Conservation (phyloP, 2,329 filamentous ascomycete species). For the Apiospora marii region DNA sequence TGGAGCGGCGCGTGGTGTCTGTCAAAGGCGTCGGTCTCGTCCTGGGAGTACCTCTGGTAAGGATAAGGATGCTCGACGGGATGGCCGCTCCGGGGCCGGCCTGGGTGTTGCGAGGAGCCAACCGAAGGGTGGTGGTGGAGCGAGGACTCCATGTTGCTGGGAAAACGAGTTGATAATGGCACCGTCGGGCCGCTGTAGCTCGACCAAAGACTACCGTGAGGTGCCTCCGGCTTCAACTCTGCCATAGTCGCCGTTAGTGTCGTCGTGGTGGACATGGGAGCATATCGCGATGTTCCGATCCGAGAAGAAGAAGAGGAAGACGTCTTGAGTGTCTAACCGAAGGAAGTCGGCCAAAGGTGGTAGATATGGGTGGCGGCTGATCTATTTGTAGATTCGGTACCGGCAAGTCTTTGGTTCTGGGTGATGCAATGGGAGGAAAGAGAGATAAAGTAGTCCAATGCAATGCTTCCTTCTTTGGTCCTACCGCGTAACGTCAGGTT, state of each 20-base stretch:
- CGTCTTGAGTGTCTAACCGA: conserved; percentile 3
- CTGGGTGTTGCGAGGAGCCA: conserved; percentile 54
- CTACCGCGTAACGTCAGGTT: conserved; percentile 20
- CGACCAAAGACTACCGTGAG: conserved; percentile 65
- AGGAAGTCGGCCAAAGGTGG: conserved; percentile 15
- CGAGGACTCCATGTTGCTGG: conserved; percentile 58
- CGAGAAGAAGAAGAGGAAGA: conserved; percentile 24
- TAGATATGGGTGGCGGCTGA: background rate
- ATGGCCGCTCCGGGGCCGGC: conserved; percentile 59
- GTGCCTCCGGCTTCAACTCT: conserved; percentile 67
- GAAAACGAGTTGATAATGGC: conserved; percentile 60
- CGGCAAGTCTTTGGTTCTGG: background rate
- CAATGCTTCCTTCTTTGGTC: conserved; percentile 16
- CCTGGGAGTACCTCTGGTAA: conserved; percentile 63
- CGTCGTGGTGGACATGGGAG: conserved; percentile 67
- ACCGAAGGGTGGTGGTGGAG: conserved; percentile 55
- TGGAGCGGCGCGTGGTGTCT: conserved; percentile 57
- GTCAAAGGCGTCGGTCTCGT: conserved; percentile 63
- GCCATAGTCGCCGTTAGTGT: conserved; percentile 69
- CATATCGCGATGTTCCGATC: conserved; percentile 48
- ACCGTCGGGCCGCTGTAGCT: conserved; percentile 62
- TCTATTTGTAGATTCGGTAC: conserved; percentile 20
- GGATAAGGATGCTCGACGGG: conserved; percentile 61
- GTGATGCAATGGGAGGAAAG: conserved; percentile 12
- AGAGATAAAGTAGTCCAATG: conserved; percentile 17